Percentiles rank a stretch among this genome's conserved stretches.
phyloP scores from a whole-genome alignment of 495 filamentous ascomycete species.

The Filosporella fistucella region DNA sequence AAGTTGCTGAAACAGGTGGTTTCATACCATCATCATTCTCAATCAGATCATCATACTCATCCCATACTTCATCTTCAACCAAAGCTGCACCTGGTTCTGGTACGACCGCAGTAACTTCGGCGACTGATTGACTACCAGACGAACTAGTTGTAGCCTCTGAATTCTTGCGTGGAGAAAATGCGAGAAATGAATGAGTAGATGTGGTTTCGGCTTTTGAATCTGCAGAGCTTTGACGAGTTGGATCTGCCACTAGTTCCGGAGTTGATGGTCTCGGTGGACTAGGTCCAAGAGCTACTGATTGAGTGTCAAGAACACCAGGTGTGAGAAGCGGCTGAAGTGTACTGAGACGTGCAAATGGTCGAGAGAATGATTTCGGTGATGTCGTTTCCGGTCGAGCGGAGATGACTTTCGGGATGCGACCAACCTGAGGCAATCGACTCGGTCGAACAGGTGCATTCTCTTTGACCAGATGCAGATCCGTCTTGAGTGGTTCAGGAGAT shows the following conservation, averaged over 20 bases:
- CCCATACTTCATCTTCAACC: conserved; percentile 87
- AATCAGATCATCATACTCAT: conserved; percentile 85
- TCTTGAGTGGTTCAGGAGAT: conserved; percentile 8
- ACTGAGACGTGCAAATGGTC: conserved; percentile 59
- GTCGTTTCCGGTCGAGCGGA: conserved; percentile 67
- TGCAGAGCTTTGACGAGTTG: conserved; percentile 2
- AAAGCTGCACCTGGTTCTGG: conserved; percentile 52
- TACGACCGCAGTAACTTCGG: conserved; percentile 48
- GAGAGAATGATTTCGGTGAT: conserved; percentile 78
- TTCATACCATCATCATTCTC: conserved; percentile 44
- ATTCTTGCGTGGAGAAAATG: conserved; percentile 65
- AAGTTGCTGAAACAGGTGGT: conserved; percentile 43
- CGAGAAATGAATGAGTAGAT: conserved; percentile 47
- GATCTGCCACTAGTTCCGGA: conserved; percentile 14
- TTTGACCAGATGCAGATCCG: conserved; percentile 18
- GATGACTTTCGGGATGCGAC: conserved; percentile 84
- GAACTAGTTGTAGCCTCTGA: conserved; percentile 67
- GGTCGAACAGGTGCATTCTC: conserved; percentile 22
- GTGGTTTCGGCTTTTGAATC: conserved; percentile 14
- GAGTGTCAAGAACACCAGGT: conserved; percentile 26
- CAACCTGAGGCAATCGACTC: conserved; percentile 67
- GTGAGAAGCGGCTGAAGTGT: conserved; percentile 30
- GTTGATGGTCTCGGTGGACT: conserved; percentile 33
- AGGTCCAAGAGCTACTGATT: conserved; percentile 43
- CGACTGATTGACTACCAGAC: conserved; percentile 47